These are phyloP conservation scores for Solanum neorickii DNA, from an alignment of 257 asterid species.

Conservation along the genomic window DNA sequence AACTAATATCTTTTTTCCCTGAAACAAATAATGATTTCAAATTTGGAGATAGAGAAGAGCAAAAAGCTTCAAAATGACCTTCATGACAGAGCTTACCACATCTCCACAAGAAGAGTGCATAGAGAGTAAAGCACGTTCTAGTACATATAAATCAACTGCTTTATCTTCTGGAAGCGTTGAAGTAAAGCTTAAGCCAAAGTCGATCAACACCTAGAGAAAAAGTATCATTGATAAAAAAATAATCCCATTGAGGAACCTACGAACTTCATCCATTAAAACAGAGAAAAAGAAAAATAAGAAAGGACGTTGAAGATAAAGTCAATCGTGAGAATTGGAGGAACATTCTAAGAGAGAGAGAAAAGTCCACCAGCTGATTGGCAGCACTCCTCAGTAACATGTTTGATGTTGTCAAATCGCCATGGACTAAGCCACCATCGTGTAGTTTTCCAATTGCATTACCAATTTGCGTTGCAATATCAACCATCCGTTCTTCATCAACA, in stretches of 20 bases:
- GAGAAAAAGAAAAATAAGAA: not conserved
- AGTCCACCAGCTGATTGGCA: slow-evolving; percentile 57
- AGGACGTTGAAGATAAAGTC: not conserved
- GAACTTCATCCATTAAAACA: not conserved
- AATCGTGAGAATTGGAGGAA: not conserved
- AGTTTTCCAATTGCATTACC: slow-evolving; percentile 75
- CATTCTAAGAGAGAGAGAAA: not conserved
- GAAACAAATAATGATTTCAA: not conserved
- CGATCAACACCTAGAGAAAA: slow-evolving; percentile 28
- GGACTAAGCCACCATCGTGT: slow-evolving; percentile 89
- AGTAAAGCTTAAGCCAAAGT: slow-evolving; percentile 90
- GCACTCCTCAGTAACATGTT: slow-evolving; percentile 54
- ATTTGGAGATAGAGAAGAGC: not conserved
- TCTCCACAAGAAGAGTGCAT: slow-evolving; percentile 97
- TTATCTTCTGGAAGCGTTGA: slow-evolving; percentile 94
- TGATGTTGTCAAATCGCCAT: slow-evolving; percentile 97
- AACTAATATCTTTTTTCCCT: not conserved
- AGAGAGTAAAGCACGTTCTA: slow-evolving; percentile 85
- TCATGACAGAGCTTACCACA: slow-evolving; percentile 18
- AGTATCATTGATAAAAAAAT: not conserved
- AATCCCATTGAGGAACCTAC: not conserved
- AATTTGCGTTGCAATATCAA: slow-evolving; percentile 71
- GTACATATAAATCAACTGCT: slow-evolving; percentile 92
- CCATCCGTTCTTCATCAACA: slow-evolving; percentile 44
- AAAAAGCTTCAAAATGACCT: not conserved